Conservation (phyloP, 352 stramenopile species). For the Heterotrichella gracilis region DNA sequence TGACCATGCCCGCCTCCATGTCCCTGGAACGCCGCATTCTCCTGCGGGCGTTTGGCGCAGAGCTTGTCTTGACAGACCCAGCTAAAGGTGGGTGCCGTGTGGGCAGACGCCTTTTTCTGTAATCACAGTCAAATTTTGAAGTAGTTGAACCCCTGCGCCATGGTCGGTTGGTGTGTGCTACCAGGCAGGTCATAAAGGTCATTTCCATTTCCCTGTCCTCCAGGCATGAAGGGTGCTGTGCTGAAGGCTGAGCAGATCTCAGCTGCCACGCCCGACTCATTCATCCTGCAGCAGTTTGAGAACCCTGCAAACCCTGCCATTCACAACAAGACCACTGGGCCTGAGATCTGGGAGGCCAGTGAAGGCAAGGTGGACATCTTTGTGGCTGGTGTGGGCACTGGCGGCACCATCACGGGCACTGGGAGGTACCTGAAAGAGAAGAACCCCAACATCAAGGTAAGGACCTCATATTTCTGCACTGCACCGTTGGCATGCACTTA, state of each 20-base stretch:
- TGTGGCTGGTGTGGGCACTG: conserved; percentile 43
- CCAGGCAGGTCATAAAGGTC: no score
- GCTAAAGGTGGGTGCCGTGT: no score
- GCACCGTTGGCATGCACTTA: no score
- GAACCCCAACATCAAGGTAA: conserved; percentile 39
- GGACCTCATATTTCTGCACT: no score
- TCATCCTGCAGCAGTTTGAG: conserved; percentile 39
- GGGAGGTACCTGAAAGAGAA: conserved; percentile 43
- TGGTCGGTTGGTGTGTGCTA: no score
- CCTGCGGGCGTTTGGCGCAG: conserved; percentile 18
- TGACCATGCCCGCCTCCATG: conserved; percentile 19
- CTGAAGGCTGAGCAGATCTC: no score
- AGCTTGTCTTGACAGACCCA: conserved; percentile 17
- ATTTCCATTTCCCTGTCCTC: no score
- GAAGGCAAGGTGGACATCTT: conserved; percentile 44
- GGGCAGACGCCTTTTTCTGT: no score
- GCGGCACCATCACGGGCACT: conserved; percentile 43
- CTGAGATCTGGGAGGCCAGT: conserved; percentile 48
- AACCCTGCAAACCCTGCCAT: conserved; percentile 17
- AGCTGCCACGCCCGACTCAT: no score
- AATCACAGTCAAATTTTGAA: no score
- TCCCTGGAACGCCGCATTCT: conserved; percentile 17
- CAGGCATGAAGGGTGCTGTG: no score
- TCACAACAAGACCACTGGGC: conserved; percentile 34
- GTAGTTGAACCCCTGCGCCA: no score